A percentile compares a stretch with the other conserved stretches of the same genome.
Evolutionary conservation across 140 eudicot species (phyloP).

Genomic region (Stevia rebaudiana): DNA sequence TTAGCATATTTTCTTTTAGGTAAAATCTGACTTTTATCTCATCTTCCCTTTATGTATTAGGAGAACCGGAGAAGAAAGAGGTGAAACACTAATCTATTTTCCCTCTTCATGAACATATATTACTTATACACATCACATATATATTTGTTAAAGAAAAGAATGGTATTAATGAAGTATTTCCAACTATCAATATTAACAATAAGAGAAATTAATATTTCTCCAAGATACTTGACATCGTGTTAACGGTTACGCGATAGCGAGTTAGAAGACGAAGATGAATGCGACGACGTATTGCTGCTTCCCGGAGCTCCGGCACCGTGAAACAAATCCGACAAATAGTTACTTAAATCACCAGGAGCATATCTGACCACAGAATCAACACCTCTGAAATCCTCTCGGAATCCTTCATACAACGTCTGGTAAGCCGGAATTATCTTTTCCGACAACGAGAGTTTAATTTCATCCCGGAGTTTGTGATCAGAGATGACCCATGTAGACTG

Average conservation of each 20-base stretch:
- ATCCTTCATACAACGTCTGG: constrained; percentile 38
- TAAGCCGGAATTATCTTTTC: constrained; percentile 42
- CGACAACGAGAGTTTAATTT: constrained; percentile 51
- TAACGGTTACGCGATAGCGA: constrained; percentile 24
- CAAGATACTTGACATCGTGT: not conserved
- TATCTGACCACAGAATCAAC: constrained; percentile 48
- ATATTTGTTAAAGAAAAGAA: too few species aligned
- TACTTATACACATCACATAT: too few species aligned
- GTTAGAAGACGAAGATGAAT: constrained; percentile 25
- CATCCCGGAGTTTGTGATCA: constrained; percentile 57
- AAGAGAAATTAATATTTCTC: constrained; percentile 16
- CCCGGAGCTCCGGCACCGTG: constrained; percentile 31
- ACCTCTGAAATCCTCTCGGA: constrained; percentile 28
- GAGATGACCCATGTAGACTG: constrained; percentile 62
- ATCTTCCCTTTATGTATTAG: too few species aligned
- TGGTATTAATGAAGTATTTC: too few species aligned
- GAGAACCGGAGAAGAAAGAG: too few species aligned
- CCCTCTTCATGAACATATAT: too few species aligned
- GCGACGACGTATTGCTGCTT: constrained; percentile 27
- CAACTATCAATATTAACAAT: too few species aligned
- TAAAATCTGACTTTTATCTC: too few species aligned
- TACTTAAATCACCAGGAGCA: constrained; percentile 74
- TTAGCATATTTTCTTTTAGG: too few species aligned
- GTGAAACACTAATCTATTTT: too few species aligned
- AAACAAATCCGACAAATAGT: constrained; percentile 68